Conservation (phyloP, 163 green algal species). For the Scenedesmus sp. region DNA sequence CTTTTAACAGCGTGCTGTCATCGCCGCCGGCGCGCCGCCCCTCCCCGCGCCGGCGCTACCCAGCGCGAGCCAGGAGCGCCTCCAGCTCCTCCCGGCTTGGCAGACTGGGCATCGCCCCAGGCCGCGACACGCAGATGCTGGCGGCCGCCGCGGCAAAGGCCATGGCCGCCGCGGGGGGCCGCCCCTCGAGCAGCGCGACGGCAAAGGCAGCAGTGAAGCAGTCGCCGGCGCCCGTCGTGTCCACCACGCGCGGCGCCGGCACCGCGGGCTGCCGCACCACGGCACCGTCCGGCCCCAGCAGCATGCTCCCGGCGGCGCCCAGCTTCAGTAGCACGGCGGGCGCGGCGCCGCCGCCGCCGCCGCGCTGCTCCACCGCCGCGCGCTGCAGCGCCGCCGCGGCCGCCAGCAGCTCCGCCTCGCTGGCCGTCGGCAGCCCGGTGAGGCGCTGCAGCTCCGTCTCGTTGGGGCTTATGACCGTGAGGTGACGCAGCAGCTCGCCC, state of each 20-base stretch:
- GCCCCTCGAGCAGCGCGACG: slow-evolving; percentile 81
- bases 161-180: slow-evolving; percentile 62
- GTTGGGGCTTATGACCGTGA: slow-evolving; percentile 87
- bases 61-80: slow-evolving; percentile 63
- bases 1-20: too few species aligned
- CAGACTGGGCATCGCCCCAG: slow-evolving; percentile 87
- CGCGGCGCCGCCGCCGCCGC: neutral
- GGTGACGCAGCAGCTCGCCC: slow-evolving; percentile 70
- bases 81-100: slow-evolving; percentile 74
- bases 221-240: slow-evolving; percentile 95
- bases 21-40: too few species aligned
- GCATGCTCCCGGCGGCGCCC: slow-evolving; percentile 78
- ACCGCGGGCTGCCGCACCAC: slow-evolving; percentile 61
- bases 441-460: slow-evolving; percentile 93
- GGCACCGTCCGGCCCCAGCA: slow-evolving; percentile 48
- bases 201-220: slow-evolving; percentile 93
- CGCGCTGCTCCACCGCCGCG: neutral
- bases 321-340: slow-evolving; percentile 89
- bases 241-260: slow-evolving; percentile 72
- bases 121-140: slow-evolving; percentile 78
- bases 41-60: too few species aligned
- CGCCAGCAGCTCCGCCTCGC: neutral
- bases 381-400: slow-evolving; percentile 29
- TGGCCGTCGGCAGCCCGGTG: slow-evolving; percentile 18
- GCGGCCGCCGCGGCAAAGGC: slow-evolving; percentile 82